Conservation (phyloP, 2,329 filamentous ascomycete species). For the Fusarium solani-melongenae region DNA sequence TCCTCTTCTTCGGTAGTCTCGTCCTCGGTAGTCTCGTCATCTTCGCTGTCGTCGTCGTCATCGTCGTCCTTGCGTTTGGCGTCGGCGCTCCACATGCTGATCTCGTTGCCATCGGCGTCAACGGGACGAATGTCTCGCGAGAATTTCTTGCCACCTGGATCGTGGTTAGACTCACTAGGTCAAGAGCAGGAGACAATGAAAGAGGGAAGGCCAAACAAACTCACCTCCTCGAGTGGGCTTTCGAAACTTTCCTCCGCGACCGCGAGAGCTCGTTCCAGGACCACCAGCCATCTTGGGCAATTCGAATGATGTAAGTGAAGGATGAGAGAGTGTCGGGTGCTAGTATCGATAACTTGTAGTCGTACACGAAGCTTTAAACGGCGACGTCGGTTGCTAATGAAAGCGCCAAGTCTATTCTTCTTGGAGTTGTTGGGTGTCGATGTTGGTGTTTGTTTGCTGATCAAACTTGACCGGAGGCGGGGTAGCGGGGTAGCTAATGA, state of each 20-base stretch:
- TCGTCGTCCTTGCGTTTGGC: constrained; percentile 59
- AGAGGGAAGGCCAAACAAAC: constrained; percentile 37
- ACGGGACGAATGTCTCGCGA: constrained; percentile 89
- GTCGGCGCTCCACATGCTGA: constrained; percentile 86
- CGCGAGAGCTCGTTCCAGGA: constrained; percentile 68
- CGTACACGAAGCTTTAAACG: not conserved
- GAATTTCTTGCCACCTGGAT: constrained; percentile 92
- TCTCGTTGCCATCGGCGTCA: constrained; percentile 88
- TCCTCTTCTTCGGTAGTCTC: constrained; percentile 65
- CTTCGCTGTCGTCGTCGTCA: constrained; percentile 63
- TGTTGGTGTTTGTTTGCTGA: constrained; percentile 30
- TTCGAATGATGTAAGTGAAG: constrained; percentile 5
- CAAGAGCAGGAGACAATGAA: not conserved
- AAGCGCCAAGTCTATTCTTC: constrained; percentile 2
- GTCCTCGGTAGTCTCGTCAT: constrained; percentile 63
- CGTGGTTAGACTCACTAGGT: not conserved
- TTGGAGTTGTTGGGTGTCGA: constrained; percentile 3
- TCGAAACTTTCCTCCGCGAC: constrained; percentile 92
- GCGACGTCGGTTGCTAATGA: not conserved
- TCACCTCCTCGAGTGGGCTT: constrained; percentile 93
- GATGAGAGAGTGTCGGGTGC: not conserved
- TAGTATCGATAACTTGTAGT: not conserved
- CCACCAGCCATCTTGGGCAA: constrained; percentile 58
- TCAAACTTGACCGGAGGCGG: constrained; percentile 45
- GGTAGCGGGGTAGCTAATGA: constrained; percentile 52